Evolutionary conservation across 1,284 basidiomycete species (phyloP).

Genomic region (Cystobasidium sp.): DNA sequence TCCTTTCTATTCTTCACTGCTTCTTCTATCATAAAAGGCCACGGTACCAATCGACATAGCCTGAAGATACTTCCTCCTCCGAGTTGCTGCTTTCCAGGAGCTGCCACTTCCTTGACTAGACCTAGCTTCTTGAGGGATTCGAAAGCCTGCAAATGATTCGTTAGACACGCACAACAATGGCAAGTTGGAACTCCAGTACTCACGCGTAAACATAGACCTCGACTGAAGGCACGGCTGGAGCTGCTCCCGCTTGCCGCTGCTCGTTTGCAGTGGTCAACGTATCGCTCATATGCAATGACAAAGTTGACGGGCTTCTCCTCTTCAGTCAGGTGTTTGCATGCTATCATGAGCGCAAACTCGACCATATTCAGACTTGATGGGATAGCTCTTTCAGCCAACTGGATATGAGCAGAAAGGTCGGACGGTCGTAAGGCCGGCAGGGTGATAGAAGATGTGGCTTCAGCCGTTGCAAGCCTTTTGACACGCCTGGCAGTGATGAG

Average conservation of each 20-base stretch:
- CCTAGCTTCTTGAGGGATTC: conserved; percentile 48
- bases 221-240: conserved; percentile 31
- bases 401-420: conserved; percentile 10
- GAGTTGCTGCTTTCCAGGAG: conserved; percentile 22
- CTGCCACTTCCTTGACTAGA: conserved; percentile 42
- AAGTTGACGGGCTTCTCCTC: conserved; percentile 51
- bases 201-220: conserved; percentile 45
- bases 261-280: conserved; percentile 46
- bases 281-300: conserved; percentile 49
- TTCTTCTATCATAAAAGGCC: conserved; percentile 48
- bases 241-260: conserved; percentile 31
- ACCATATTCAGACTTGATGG: conserved; percentile 48
- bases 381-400: conserved; percentile 5
- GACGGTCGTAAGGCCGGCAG: not conserved
- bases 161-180: too few relatives aligned
- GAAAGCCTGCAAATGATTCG: conserved; percentile 46
- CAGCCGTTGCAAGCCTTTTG: not conserved
- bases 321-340: conserved; percentile 50
- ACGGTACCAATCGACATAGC: conserved; percentile 48
- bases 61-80: conserved; percentile 47
- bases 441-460: not conserved
- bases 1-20: conserved; percentile 48
- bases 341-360: conserved; percentile 50
- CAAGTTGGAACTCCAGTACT: not conserved
- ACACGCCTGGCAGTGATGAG: not conserved